A percentile compares a stretch with the other conserved stretches of the same genome.
These are phyloP conservation scores for Lachancea lanzarotensis DNA, from an alignment of 805 yeast genomes.

Conservation along the genomic window DNA sequence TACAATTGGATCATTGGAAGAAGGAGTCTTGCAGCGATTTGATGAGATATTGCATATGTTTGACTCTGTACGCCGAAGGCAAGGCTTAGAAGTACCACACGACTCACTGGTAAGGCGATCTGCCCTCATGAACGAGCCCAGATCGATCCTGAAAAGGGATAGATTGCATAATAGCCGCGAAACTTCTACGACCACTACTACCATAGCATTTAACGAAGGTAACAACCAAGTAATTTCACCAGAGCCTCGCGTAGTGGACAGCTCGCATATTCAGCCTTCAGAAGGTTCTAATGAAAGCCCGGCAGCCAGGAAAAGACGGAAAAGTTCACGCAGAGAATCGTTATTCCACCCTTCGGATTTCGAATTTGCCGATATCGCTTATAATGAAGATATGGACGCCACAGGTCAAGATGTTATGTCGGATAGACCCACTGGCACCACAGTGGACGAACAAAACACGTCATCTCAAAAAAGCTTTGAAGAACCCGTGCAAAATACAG, in stretches of 20 bases:
- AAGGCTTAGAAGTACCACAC: slow-evolving; percentile 30
- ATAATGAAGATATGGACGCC: slow-evolving; percentile 10
- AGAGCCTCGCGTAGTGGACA: background rate
- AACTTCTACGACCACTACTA: background rate
- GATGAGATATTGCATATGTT: slow-evolving; percentile 42
- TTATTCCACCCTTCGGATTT: slow-evolving; percentile 33
- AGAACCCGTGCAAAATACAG: background rate
- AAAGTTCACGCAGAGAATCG: slow-evolving; percentile 38
- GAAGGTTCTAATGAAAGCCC: slow-evolving; percentile 13
- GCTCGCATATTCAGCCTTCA: background rate
- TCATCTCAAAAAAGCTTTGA: background rate
- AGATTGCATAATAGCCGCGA: background rate
- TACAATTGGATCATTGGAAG: slow-evolving; percentile 37
- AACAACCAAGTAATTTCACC: slow-evolving; percentile 6
- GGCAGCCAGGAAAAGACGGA: slow-evolving; percentile 30
- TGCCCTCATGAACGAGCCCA: slow-evolving; percentile 21
- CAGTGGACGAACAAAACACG: slow-evolving; percentile 5
- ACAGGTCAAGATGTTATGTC: background rate
- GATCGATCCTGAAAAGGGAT: slow-evolving; percentile 7
- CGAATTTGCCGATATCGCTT: slow-evolving; percentile 21
- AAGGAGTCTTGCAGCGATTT: slow-evolving; percentile 36
- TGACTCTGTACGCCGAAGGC: slow-evolving; percentile 35
- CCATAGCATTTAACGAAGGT: slow-evolving; percentile 6
- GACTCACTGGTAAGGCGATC: slow-evolving; percentile 9
- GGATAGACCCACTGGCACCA: background rate